Evolutionary conservation across 805 yeast species (phyloP).

Genomic region (Alloascoidea africana): DNA sequence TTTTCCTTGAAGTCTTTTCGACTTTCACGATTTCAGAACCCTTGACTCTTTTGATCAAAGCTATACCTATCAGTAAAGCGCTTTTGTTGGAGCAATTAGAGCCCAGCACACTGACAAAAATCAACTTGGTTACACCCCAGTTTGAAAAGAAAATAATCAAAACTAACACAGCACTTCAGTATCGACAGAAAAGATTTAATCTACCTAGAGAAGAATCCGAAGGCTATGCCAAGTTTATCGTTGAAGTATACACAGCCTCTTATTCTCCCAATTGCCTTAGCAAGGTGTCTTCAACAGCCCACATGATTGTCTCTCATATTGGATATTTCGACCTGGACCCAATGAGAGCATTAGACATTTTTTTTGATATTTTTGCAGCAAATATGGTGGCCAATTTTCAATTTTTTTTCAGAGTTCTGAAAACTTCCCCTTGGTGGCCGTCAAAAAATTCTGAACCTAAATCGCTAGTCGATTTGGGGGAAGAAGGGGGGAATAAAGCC

Average conservation of each 20-base stretch:
- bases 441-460: slow-evolving; percentile 18
- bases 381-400: slow-evolving; percentile 17
- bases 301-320: slow-evolving; percentile 39
- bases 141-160: slow-evolving; percentile 22
- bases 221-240: slow-evolving; percentile 56
- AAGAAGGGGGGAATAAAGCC: slow-evolving; percentile 37
- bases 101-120: slow-evolving; percentile 5
- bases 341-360: slow-evolving; percentile 37
- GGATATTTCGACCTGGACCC: slow-evolving; percentile 73
- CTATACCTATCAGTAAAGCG: slow-evolving; percentile 1
- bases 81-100: slow-evolving; percentile 1
- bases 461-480: slow-evolving; percentile 17
- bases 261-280: slow-evolving; percentile 22
- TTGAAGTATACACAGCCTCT: slow-evolving; percentile 29
- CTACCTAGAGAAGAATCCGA: slow-evolving; percentile 60
- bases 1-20: background rate
- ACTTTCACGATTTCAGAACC: background rate
- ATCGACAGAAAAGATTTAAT: slow-evolving; percentile 40
- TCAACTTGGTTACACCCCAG: slow-evolving; percentile 14
- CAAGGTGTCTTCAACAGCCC: slow-evolving; percentile 27
- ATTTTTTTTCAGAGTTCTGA: slow-evolving; percentile 34
- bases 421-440: slow-evolving; percentile 59
- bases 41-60: slow-evolving; percentile 1
- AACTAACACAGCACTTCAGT: slow-evolving; percentile 30
- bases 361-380: slow-evolving; percentile 2